Evolutionary conservation across 257 asterid genomes (phyloP), one percentile per base, ranked within the genome.

Genomic region (Plantago ovata): DNA sequence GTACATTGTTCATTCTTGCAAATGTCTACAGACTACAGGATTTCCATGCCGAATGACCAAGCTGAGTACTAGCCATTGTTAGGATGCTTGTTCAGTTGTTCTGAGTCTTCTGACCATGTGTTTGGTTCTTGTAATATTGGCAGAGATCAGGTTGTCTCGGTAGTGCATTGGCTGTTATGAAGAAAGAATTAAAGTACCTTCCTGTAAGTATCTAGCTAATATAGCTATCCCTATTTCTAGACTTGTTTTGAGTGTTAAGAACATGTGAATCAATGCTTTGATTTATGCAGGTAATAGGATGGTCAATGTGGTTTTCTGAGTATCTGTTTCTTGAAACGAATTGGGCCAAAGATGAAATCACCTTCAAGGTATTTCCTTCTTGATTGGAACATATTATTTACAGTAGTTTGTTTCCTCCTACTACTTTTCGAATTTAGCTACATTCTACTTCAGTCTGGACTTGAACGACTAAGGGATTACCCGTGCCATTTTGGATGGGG

Each of bases 91-190:
- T n/a, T n/a, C n/a, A n/a, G n/a, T n/a, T n/a, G n/a, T n/a, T n/a
- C n/a, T n/a, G n/a, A n/a, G n/a, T n/a, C n/a, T n/a, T n/a, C n/a
- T n/a, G n/a, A n/a, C n/a, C n/a, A n/a, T n/a, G n/a, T n/a, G n/a
- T n/a, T n/a, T n/a, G n/a, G n/a, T n/a, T n/a, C n/a, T 76, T 62
- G 47, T 50, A 23, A 67, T n/a, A n/a, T n/a, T 54, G 69, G 64
- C 91, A 92, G 98, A 77, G 98, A 61, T 80, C 94, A 40, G 96
- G 95, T 63, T 88, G 96, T 81, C 89, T 92, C 60, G 98, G 98
- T 66, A 92, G 98, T 82, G 24, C 95, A 57, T 73, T 92, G 71
- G 96, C 98, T 72, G 89, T 92, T 33, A 88, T 92, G 93, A 92
- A 92, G 89, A 92, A 92, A 73, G 84, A 96, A 56, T 84, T 88